phyloP scores from a whole-genome alignment of 2,329 filamentous ascomycete genomes.

The Trichoderma sp. region DNA sequence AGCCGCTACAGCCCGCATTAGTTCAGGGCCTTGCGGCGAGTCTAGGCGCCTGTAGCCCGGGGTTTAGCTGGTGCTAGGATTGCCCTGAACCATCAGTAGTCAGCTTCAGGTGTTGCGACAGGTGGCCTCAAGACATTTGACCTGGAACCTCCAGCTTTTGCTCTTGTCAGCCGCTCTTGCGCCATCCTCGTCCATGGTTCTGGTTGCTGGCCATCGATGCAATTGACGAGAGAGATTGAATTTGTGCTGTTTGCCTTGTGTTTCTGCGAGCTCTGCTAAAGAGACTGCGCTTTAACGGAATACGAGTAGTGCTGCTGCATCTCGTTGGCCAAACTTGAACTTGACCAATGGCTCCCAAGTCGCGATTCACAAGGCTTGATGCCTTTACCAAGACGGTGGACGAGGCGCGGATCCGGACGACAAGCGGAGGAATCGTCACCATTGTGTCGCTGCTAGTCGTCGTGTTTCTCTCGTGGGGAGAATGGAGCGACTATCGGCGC shows the following conservation, averaged over 20 bases:
- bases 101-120: conserved; percentile 32
- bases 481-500: conserved; percentile 91
- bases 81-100: neutral
- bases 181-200: conserved; percentile 16
- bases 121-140: conserved; percentile 32
- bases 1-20: conserved; percentile 15
- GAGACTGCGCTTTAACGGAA: conserved; percentile 1
- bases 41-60: conserved; percentile 6
- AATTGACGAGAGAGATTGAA: conserved; percentile 13
- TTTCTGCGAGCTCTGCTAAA: conserved; percentile 7
- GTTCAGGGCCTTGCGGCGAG: conserved; percentile 14
- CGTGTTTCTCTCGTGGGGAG: conserved; percentile 84
- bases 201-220: conserved; percentile 16
- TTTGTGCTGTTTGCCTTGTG: neutral
- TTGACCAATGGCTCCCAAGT: conserved; percentile 74
- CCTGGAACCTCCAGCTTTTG: neutral
- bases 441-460: conserved; percentile 87
- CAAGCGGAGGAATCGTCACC: conserved; percentile 91
- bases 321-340: neutral
- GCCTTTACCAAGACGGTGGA: conserved; percentile 99
- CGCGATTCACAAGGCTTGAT: conserved; percentile 92
- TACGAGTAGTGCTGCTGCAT: neutral
- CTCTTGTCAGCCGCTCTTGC: conserved; percentile 16
- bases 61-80: neutral
- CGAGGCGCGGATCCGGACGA: conserved; percentile 93